Evolutionary conservation across 495 filamentous ascomycete species (phyloP), one percentile per base, ranked within the genome.

Genomic region (Diplogelasinospora grovesii): DNA sequence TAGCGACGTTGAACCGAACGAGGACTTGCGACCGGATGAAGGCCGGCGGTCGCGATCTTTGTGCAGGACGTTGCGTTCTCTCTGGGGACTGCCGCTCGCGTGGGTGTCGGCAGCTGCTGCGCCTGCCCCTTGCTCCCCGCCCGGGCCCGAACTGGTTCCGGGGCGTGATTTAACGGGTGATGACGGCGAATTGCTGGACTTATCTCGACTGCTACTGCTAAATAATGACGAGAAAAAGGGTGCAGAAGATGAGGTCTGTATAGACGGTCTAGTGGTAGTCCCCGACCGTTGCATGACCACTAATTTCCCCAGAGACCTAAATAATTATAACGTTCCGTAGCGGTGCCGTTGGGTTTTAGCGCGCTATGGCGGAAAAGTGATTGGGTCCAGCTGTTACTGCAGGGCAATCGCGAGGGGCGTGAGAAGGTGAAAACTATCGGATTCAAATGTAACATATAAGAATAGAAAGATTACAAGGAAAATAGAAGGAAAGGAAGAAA

Each of bases 31-130:
- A 11, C 26, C 39, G 22, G n/a, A n/a, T n/a, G n/a, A n/a, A n/a
- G n/a, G n/a, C 28, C 63, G 62, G 43, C 65, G 65, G 28, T 73
- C 66, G 47, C 61, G 64, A 29, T 69, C 65, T 50, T 71, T 70
- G 43, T 54, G 60, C 29, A 64, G 51, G 25, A 59, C 46, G 53
- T 60, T 61, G 23, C 44, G 54, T 34, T 57, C 52, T n/a, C n/a
- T n/a, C 14, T 48, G 53, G 18, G 53, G 53, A 15, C 40, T 52
- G 16, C 26, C 15, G 14, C 9, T 8, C 24, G 36, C 11, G n/a
- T 32, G 29, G 5, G 10, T n/a, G 29, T 32, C 16, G 29, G 25
- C 25, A 5, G 26, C 19, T 10, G 20, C 3, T 24, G 28, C 20
- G 13, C 19, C 3, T 4, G 26, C 49, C 53, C 49, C 35, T 27